phyloP scores from a whole-genome alignment of 164 flowering plant genomes.

The Buxus sempervirens region DNA sequence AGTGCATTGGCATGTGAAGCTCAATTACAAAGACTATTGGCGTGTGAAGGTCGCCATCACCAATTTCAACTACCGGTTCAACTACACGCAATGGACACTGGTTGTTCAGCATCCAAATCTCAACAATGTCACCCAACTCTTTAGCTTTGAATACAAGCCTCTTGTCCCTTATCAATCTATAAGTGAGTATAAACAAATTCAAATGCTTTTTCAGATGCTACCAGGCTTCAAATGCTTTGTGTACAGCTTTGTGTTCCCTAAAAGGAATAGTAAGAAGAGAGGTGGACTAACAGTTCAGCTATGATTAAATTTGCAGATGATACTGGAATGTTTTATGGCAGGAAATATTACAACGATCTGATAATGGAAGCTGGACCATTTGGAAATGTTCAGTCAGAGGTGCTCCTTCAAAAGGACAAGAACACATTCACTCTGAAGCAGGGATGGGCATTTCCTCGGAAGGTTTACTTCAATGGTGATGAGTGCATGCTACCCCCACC shows the following conservation, averaged over 20 bases:
- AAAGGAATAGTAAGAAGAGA: neutral
- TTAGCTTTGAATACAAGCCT: conserved; percentile 85
- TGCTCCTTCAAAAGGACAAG: conserved; percentile 60
- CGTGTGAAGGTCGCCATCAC: conserved; percentile 68
- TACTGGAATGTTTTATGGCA: conserved; percentile 84
- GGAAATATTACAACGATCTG: conserved; percentile 77
- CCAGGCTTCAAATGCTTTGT: too few species aligned
- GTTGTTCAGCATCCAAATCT: conserved; percentile 85
- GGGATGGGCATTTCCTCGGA: conserved; percentile 86
- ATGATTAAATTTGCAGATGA: conserved; percentile 55
- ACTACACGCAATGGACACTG: conserved; percentile 77
- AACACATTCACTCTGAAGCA: conserved; percentile 62
- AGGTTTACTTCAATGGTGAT: conserved; percentile 81
- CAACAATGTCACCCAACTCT: conserved; percentile 74
- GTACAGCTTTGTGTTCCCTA: too few species aligned
- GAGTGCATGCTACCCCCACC: conserved; percentile 84
- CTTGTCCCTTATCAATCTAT: conserved; percentile 60
- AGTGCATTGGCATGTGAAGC: conserved; percentile 79
- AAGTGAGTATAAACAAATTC: conserved; percentile 42
- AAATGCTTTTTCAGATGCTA: neutral
- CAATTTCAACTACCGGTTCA: conserved; percentile 69
- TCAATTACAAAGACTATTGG: conserved; percentile 81
- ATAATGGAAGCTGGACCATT: conserved; percentile 71
- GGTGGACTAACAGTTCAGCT: neutral
- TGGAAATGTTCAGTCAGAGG: conserved; percentile 81